Base-by-base conservation (phyloP, 495 filamentous ascomycete species). In the Margaritispora aquatica region DNA sequence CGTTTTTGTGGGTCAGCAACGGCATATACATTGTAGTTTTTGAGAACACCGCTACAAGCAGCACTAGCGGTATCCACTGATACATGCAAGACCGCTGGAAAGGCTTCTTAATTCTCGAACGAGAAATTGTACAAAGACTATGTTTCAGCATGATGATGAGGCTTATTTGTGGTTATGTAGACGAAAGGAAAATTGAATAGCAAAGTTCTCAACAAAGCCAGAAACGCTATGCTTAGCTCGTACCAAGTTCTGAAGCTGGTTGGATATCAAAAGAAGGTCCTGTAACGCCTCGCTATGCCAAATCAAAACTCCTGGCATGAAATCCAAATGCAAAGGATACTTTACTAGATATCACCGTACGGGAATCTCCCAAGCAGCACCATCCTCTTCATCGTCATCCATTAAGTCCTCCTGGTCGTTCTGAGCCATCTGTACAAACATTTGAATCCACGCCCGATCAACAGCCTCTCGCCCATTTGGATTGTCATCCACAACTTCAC, bases 371-470 rank as follows among this genome's bases (percentile, higher is more conserved):
- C 66, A 69, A 24, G 54, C 55, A 24, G 41, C 63, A 48, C 34
- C 55, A 58, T 68, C 63, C 21, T 61, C 63, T 50, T 68, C 66
- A 51, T 64, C 66, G 48, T 57, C 65, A 1, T 72, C 73, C 22
- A 77, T 36, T 38, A 71, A 61, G 65, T 81, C 73, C 67, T 83
- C 80, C 63, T 79, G 68, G 58, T 83, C 80, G 34, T 77, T 72
- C 55, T 81, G 68, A 20, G 79, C 80, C 53, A 77, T 71, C 65
- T 70, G 72, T 11, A 83, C 79, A 67, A 83, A 83, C 59, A 73
- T 72, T 50, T 77, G 71, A 31, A 83, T 61, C 80, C 80, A 83
- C 11, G 71, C 75, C 54, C 71, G 71, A 20, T 80, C 68, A 21
- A 59, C 67, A 22, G 70, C 66, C 38, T 75, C 68, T 31, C 48